These are phyloP conservation scores for Cercospora canescens DNA, from an alignment of 2,329 filamentous ascomycete genomes.

Conservation along the genomic window DNA sequence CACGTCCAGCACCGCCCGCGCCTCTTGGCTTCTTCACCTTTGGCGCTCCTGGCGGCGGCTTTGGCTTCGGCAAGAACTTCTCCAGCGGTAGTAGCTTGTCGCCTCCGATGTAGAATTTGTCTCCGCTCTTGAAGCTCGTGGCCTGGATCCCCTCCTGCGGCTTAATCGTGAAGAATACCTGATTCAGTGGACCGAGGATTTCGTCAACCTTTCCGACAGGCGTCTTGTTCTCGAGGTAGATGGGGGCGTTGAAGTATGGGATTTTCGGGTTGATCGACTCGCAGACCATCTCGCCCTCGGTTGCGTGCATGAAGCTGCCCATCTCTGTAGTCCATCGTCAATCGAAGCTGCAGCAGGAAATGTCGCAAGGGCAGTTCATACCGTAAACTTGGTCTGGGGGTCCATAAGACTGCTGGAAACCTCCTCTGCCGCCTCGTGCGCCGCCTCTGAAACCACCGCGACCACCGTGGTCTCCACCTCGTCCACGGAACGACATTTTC, in stretches of 20 bases:
- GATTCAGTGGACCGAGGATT: constrained; percentile 94
- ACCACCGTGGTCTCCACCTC: constrained; percentile 26
- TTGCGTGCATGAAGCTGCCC: constrained; percentile 90
- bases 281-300: constrained; percentile 98
- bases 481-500: constrained; percentile 32
- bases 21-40: constrained; percentile 72
- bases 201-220: constrained; percentile 92
- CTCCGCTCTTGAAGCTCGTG: constrained; percentile 88
- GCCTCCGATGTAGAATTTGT: constrained; percentile 86
- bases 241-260: constrained; percentile 97
- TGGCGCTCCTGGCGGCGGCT: constrained; percentile 63
- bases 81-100: constrained; percentile 95
- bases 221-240: constrained; percentile 98
- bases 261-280: constrained; percentile 93
- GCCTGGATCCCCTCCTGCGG: constrained; percentile 95
- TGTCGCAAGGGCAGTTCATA: constrained; percentile 25
- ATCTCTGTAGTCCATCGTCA: constrained; percentile 59
- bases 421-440: constrained; percentile 32
- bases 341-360: not conserved
- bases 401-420: constrained; percentile 42
- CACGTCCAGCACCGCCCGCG: constrained; percentile 44
- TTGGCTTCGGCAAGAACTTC: constrained; percentile 94
- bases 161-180: constrained; percentile 98
- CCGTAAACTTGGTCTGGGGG: constrained; percentile 47
- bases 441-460: constrained; percentile 32